Base-by-base conservation (phyloP, 2,329 filamentous ascomycete species). In the Harringtonia aguacate region DNA sequence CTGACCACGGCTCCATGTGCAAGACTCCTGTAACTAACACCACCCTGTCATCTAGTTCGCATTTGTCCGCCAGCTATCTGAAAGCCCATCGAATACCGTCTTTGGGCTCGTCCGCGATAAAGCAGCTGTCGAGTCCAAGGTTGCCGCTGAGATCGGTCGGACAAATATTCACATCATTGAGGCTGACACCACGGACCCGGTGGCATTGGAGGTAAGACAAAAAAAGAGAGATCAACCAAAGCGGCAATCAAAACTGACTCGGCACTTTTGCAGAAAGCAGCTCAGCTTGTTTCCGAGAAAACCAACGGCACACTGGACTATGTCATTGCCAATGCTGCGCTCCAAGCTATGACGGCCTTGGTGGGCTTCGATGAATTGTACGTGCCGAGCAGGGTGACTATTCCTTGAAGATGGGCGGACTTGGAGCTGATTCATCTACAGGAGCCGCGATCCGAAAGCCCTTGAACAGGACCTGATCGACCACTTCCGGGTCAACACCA, bases 81-180 rank as follows among this genome's bases (percentile, higher is more conserved):
- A 54, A 22, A 56, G 71, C 48, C 55, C 64, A 3, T 43, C 51
- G 14, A 72, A 71, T 48, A 55, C 54, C 0, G 62, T 74, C 41
- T 56, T 74, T 39, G 70, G 69, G 4, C 55, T 73, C 1, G 69
- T 69, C 24, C 68, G 71, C 15, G 53, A 73, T 56, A 72, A 70
- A 50, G 49, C 54, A 1, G 55, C 57, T 1, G 67, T 69, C 4
- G 62, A 72, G 18, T 57, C 65, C 41, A 69, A 64, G 50, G 58
- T 73, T 0, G 50, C 56, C 5, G 50, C 55, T 31, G 66, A 73
- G 49, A 56, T 71, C 4, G 55, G 46, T 3, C 58, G 61, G 5
- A 37, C 53, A 31, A 74, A 75, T 38, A 56, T 75, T 38, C 61
- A 66, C 45, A 59, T 75, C 47, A 27, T 76, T 18, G 48, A 67